Conservation (phyloP, 2,329 filamentous ascomycete genomes). For the Penicillium rolfsii region DNA sequence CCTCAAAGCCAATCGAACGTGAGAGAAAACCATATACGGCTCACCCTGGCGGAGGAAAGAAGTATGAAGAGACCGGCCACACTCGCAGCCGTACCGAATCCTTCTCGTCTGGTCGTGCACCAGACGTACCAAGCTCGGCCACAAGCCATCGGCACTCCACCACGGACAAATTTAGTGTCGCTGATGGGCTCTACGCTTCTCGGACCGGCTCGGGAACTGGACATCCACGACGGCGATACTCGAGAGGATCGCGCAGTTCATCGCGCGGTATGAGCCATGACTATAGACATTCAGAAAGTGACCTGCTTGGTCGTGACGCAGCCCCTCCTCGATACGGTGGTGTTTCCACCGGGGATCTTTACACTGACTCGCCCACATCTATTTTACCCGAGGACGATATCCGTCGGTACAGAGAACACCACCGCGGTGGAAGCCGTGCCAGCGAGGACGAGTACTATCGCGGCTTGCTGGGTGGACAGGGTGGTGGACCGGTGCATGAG, state of each 20-base stretch:
- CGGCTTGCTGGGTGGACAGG: slow-evolving; percentile 36
- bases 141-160: slow-evolving; percentile 55
- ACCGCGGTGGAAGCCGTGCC: slow-evolving; percentile 31
- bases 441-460: slow-evolving; percentile 48
- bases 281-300: slow-evolving; percentile 43
- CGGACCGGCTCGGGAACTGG: slow-evolving; percentile 26
- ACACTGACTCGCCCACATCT: slow-evolving; percentile 31
- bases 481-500: slow-evolving; percentile 32
- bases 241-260: slow-evolving; percentile 36
- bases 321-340: slow-evolving; percentile 26
- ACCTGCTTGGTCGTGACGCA: slow-evolving; percentile 33
- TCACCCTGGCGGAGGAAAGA: slow-evolving; percentile 62
- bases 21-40: slow-evolving; percentile 67
- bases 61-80: slow-evolving; percentile 49
- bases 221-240: slow-evolving; percentile 19
- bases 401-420: slow-evolving; percentile 36
- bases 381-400: slow-evolving; percentile 30
- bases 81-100: slow-evolving; percentile 30
- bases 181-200: slow-evolving; percentile 28
- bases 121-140: slow-evolving; percentile 59
- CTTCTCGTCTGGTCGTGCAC: slow-evolving; percentile 54
- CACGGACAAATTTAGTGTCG: slow-evolving; percentile 54
- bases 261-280: slow-evolving; percentile 36
- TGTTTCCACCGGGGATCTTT: slow-evolving; percentile 30
- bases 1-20: slow-evolving; percentile 62